A percentile compares a stretch with the other conserved stretches of the same genome.
phyloP scores from a whole-genome alignment of 2,329 filamentous ascomycete genomes.

The Fusarium buxicola region DNA sequence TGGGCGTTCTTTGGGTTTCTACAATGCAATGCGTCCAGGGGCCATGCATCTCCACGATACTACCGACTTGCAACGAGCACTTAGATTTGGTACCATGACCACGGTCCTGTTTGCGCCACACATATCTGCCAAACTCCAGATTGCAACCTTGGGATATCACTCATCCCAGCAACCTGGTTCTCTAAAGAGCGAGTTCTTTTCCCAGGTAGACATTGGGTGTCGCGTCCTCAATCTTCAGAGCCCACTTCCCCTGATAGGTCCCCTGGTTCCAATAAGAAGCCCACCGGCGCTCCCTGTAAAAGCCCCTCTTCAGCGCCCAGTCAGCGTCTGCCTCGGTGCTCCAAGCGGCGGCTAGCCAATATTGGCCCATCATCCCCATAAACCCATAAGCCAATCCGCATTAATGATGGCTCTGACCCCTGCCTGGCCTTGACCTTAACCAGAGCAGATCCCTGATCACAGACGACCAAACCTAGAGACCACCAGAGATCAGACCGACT shows the following conservation, averaged over 20 bases:
- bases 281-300: constrained; percentile 12
- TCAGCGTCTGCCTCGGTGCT: constrained; percentile 2
- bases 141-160: background rate
- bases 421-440: constrained; percentile 13
- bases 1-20: constrained; percentile 7
- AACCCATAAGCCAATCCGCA: constrained; percentile 34
- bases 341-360: constrained; percentile 38
- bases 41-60: no score
- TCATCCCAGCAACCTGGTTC: background rate
- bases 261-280: constrained; percentile 13
- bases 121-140: constrained; percentile 7
- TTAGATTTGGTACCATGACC: background rate
- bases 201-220: constrained; percentile 24
- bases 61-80: no score
- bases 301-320: constrained; percentile 12
- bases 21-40: background rate
- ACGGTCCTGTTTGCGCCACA: constrained; percentile 1
- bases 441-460: constrained; percentile 26
- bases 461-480: constrained; percentile 9
- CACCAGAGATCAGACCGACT: constrained; percentile 26
- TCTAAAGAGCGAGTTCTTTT: background rate
- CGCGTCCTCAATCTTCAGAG: constrained; percentile 36
- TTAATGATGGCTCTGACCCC: constrained; percentile 29
- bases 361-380: constrained; percentile 34
- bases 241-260: constrained; percentile 38